These are phyloP conservation scores for Dactylis glomerata DNA, from an alignment of 176 grass and related monocot species.

Conservation along the genomic window DNA sequence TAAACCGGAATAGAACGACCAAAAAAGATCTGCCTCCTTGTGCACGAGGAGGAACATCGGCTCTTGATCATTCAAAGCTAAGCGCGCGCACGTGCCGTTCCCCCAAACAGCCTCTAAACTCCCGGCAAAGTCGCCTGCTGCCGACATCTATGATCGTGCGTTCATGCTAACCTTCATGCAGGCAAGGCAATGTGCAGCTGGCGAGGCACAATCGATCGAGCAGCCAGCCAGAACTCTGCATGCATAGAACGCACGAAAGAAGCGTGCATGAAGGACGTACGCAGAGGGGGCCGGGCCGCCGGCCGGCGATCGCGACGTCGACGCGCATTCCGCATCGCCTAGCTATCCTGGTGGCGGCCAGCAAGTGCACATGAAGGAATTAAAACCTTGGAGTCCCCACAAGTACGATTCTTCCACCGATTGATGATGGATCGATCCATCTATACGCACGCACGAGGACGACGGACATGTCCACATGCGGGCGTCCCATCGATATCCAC, in stretches of 20 bases:
- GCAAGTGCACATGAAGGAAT: slow-evolving; percentile 9
- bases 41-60: neutral
- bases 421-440: neutral
- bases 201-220: neutral
- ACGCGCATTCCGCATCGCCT: too few relatives aligned
- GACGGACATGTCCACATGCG: too few relatives aligned
- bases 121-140: neutral
- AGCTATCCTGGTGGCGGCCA: too few relatives aligned
- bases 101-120: neutral
- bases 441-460: too few relatives aligned
- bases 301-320: neutral
- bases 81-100: neutral
- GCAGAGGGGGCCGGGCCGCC: neutral
- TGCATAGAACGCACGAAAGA: neutral
- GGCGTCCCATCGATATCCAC: too few relatives aligned
- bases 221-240: neutral
- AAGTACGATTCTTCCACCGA: too few relatives aligned
- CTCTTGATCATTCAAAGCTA: neutral
- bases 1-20: too few relatives aligned
- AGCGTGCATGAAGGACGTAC: too few relatives aligned
- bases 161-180: neutral
- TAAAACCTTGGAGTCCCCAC: neutral
- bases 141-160: neutral
- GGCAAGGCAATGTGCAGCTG: neutral
- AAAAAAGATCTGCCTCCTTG: too few relatives aligned